Base-by-base conservation (phyloP, 2,329 filamentous ascomycete species). In the Chaetomium sp. region DNA sequence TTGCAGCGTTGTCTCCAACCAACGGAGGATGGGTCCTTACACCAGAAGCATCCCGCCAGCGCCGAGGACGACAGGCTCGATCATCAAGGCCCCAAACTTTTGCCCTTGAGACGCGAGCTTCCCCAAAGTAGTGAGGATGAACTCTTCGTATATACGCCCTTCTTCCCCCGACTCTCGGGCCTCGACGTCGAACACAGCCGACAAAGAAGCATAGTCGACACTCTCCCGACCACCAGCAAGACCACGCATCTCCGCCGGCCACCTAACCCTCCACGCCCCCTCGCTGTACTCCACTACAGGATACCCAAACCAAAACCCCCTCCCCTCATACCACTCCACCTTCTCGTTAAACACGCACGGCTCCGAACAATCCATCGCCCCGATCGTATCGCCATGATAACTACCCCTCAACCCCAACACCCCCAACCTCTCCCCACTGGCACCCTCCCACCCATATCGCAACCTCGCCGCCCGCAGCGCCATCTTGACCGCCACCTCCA, bases 351-450 rank as follows among this genome's bases (percentile, higher is more conserved):
- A 96, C 0, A 85, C 85, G 38, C 85, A 88, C 0, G 92, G 91
- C 72, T 95, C 91, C 0, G 90, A 87, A 60, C 87, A 90, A 74
- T 95, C 91, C 92, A 96, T 95, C 0, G 90, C 91, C 0, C 92
- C 92, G 55, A 96, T 93, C 0, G 92, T 96, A 72, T 96, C 92
- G 1, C 92, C 92, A 71, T 96, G 92, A 71, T 96, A 96, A 69
- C 89, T 90, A 0, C 91, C 91, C 73, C 89, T 90, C 10, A 96
- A 78, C 0, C 92, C 92, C 3, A 96, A 74, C 2, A 95, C 85
- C 3, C 85, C 85, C 12, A 93, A 80, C 57, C 86, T 82, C 1
- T 82, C 78, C 16, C 78, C 79, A 0, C 83, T n/a, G n/a, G n/a
- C 78, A 47, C n/a, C 79, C 0, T 83, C 78, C 88, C 88, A 92